Percentiles rank a stretch among this genome's conserved stretches.
These are phyloP conservation scores for Lactifluus subvellereus DNA, from an alignment of 768 basidiomycete genomes.

Conservation along the genomic window DNA sequence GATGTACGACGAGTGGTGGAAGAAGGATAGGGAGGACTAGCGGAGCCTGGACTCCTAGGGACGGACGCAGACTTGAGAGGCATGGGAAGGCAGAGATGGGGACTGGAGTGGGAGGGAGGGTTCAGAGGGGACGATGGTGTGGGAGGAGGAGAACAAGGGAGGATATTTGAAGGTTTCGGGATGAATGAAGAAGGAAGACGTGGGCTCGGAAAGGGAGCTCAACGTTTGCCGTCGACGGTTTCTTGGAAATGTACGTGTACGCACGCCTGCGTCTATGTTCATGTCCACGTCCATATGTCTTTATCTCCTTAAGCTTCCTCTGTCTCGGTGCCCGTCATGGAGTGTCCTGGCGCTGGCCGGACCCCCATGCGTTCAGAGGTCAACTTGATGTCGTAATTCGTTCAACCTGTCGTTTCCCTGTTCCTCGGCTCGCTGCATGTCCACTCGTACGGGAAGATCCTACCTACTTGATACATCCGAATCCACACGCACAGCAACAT, in stretches of 20 bases:
- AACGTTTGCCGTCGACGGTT: slow-evolving; percentile 22
- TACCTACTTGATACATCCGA: slow-evolving; percentile 12
- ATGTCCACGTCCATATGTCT: slow-evolving; percentile 13
- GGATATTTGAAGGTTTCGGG: slow-evolving; percentile 24
- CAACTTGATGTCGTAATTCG: slow-evolving; percentile 17
- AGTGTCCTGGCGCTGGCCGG: slow-evolving; percentile 8
- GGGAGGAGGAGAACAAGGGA: slow-evolving; percentile 18
- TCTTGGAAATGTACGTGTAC: slow-evolving; percentile 22
- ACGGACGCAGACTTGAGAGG: slow-evolving; percentile 28
- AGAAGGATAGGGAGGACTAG: slow-evolving; percentile 32
- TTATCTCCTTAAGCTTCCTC: slow-evolving; percentile 19
- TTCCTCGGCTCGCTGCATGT: slow-evolving; percentile 19
- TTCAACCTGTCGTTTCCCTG: slow-evolving; percentile 15
- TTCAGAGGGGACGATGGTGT: slow-evolving; percentile 23
- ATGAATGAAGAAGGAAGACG: slow-evolving; percentile 21
- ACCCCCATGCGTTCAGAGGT: slow-evolving; percentile 16
- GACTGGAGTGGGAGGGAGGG: slow-evolving; percentile 6
- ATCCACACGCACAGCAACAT: neutral
- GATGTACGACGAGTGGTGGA: slow-evolving; percentile 30
- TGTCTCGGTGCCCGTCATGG: slow-evolving; percentile 16
- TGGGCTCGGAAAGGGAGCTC: slow-evolving; percentile 18
- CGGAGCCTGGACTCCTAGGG: slow-evolving; percentile 27
- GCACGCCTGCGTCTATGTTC: neutral
- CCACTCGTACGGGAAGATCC: slow-evolving; percentile 2
- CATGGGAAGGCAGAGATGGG: slow-evolving; percentile 6